Evolutionary conservation across 75 land plant species (phyloP), one percentile per base, ranked within the genome.

Genomic region (Larix kaempferi): DNA sequence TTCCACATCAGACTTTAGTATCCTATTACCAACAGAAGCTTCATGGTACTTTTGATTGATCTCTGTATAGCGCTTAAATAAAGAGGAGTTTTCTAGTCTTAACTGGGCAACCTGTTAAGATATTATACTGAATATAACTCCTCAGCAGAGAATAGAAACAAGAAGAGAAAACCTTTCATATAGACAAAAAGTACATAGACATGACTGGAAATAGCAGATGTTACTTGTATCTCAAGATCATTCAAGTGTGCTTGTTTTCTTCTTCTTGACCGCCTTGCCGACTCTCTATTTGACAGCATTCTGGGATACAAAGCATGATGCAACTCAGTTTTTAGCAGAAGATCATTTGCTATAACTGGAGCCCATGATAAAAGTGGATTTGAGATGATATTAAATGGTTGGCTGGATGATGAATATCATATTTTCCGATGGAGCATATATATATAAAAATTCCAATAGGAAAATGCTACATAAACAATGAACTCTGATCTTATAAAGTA

Each of bases 241-340:
- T 87, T 90, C 58, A 97, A 74, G 78, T 97, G 98, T 39, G 89
- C 94, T 77, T 97, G 99, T 78, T 97, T 95, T 78, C 98, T 89
- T 81, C 95, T 89, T 41, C 98, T 89, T 67, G 99, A 97, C 16
- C 99, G 87, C 75, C 98, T 86, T 82, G 99, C 98, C 41, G 95
- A 94, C 78, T 95, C 95, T 74, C 99, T 84, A 81, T 97, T 97
- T 58, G 99, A 97, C 17, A 92, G 83, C 98, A 91, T 97, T 80
- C 99, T 97, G 88, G 74, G 15, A 60, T 57, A 16, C 54, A 69
- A 62, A 69, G 73, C 22, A 69, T 41, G 49, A 21, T 69, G 21
- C 73, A 39, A 41, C n/a, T 69, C 25, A 69, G 52, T 69, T 69
- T 19, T 41, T 8, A 35, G 52, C 44, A 21, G n/a, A 39, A n/a